Base-by-base conservation (phyloP, 2,329 filamentous ascomycete genomes). In the Sporothrix humicola region DNA sequence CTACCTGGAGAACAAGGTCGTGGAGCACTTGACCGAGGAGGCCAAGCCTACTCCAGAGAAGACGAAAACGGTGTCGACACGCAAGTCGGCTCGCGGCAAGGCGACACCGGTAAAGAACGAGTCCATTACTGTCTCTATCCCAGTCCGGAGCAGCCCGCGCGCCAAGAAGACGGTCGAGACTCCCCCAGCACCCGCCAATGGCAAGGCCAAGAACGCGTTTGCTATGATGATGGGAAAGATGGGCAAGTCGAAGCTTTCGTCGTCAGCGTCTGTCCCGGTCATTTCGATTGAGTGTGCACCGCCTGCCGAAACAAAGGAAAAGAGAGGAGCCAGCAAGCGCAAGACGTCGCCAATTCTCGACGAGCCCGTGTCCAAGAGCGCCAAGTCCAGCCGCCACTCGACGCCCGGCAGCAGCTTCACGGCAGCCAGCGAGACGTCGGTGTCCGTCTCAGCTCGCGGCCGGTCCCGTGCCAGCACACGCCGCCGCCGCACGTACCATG, bases 1-100 rank as follows among this genome's bases (percentile, higher is more conserved):
- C 17, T 97, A 95, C 74, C 83, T 98, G 0, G 94, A 97, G 77
- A 90, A 92, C 71, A 97, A 95, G 78, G 91, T 92, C 0, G 83
- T 90, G 0, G 90, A 94, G 74, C 86, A 87, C 12, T 83, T 95
- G 20, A 90, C 85, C 12, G 65, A 52, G 17, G 72, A 71, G 69
- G 23, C 83, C 4, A 54, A 56, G 52, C 23, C 52, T 17, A 26
- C 52, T 6, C 31, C 31, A 7, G 31, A 5, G 7, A 5, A 5
- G 31, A 37, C 31, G 7, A 37, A 37, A 3, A 5, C 31, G 31
- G 31, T 2, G 31, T 37, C 31, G 31, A 37, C 31, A 37, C 31
- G 31, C 31, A 37, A 26, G 52, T 13, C 23, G 0, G 37, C n/a
- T 15, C 42, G 63, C 23, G 50, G 20, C 20, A 42, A 69, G 65